phyloP scores from a whole-genome alignment of 495 filamentous ascomycete genomes.

The Lindgomyces ingoldianus region DNA sequence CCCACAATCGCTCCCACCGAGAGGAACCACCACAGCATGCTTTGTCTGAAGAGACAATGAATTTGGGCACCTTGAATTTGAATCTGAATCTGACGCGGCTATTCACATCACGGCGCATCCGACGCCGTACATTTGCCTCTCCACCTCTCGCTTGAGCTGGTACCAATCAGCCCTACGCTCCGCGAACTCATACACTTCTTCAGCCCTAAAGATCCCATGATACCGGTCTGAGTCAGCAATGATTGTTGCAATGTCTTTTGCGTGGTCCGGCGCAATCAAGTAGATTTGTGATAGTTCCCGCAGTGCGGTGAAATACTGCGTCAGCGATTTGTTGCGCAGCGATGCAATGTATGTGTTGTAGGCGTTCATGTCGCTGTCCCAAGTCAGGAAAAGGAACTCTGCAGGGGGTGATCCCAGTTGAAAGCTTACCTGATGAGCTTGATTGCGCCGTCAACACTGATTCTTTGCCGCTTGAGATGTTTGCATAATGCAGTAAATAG shows the following conservation, averaged over 20 bases:
- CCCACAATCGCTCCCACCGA: slow-evolving; percentile 7
- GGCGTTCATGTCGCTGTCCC: slow-evolving; percentile 80
- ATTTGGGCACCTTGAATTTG: neutral
- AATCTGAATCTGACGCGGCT: neutral
- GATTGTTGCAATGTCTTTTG: slow-evolving; percentile 91
- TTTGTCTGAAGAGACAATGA: too few species aligned
- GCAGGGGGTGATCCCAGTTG: neutral
- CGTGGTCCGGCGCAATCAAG: slow-evolving; percentile 80
- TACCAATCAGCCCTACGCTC: slow-evolving; percentile 95
- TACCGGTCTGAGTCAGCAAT: slow-evolving; percentile 93
- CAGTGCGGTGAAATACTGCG: slow-evolving; percentile 87
- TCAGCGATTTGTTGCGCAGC: slow-evolving; percentile 76
- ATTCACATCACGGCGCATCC: slow-evolving; percentile 83
- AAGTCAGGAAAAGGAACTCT: slow-evolving; percentile 11
- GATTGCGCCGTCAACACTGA: slow-evolving; percentile 85
- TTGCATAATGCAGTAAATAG: slow-evolving; percentile 91
- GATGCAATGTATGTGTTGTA: slow-evolving; percentile 83
- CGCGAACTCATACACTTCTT: slow-evolving; percentile 97
- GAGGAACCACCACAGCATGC: neutral
- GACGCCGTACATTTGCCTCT: slow-evolving; percentile 96
- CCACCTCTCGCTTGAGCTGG: slow-evolving; percentile 78
- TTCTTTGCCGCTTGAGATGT: slow-evolving; percentile 92
- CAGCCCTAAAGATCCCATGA: slow-evolving; percentile 85
- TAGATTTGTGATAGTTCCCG: slow-evolving; percentile 95
- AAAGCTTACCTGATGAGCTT: slow-evolving; percentile 74